phyloP scores from a whole-genome alignment of 2,329 filamentous ascomycete species.

The Hypocreales sp. region DNA sequence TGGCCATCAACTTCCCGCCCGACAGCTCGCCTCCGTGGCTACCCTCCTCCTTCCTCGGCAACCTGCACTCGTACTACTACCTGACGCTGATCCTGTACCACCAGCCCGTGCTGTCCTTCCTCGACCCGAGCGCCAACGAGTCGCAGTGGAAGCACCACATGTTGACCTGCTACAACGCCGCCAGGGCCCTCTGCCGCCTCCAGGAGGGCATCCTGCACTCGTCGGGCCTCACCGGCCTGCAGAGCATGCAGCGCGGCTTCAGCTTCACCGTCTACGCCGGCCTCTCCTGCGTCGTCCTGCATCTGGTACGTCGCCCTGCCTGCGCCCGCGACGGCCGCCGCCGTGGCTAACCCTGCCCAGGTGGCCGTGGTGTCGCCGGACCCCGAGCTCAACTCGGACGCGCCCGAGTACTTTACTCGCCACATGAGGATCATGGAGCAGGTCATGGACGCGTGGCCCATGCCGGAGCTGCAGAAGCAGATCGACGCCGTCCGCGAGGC shows the following conservation, averaged over 20 bases:
- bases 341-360: constrained; percentile 24
- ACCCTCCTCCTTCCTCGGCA: constrained; percentile 74
- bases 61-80: constrained; percentile 80
- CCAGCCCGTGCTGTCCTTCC: constrained; percentile 67
- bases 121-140: constrained; percentile 54
- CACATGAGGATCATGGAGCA: constrained; percentile 90
- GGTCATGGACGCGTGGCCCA: constrained; percentile 69
- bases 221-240: constrained; percentile 64
- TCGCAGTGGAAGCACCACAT: constrained; percentile 80
- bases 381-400: constrained; percentile 70
- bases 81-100: constrained; percentile 76
- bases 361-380: constrained; percentile 89
- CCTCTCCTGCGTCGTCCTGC: constrained; percentile 81
- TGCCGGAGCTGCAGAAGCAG: constrained; percentile 80
- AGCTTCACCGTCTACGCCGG: constrained; percentile 93
- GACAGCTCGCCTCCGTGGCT: constrained; percentile 75
- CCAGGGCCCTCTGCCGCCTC: constrained; percentile 70
- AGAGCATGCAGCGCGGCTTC: constrained; percentile 87
- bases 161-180: constrained; percentile 69
- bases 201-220: constrained; percentile 69
- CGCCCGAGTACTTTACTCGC: constrained; percentile 75
- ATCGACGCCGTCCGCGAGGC: constrained; percentile 80
- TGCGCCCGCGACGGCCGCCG: too few relatives aligned
- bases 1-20: constrained; percentile 61
- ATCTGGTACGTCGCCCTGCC: constrained; percentile 53